phyloP scores from a whole-genome alignment of 139 green algal genomes.

The Closterium sp. region DNA sequence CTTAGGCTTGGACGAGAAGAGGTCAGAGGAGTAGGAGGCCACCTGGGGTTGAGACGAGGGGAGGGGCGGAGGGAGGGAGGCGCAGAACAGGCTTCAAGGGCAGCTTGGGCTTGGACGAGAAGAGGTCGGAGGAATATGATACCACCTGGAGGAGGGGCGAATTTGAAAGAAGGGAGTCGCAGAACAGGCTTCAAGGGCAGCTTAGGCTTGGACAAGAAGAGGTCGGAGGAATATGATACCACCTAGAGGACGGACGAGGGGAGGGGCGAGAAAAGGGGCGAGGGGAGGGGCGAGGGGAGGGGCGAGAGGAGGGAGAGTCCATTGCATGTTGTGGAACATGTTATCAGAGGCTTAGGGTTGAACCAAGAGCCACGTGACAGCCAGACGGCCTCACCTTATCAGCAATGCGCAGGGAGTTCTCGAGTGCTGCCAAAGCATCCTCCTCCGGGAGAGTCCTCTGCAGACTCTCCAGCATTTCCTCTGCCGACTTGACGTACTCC shows the following conservation, averaged over 20 bases:
- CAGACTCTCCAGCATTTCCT: neutral
- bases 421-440: no score
- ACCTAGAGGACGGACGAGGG: neutral
- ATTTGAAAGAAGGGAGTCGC: neutral
- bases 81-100: no score
- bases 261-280: no score
- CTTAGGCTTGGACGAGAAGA: neutral
- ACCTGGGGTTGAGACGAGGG: neutral
- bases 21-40: neutral
- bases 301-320: neutral
- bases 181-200: neutral
- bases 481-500: neutral
- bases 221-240: neutral
- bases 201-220: neutral
- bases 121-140: neutral
- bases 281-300: neutral
- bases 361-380: no score
- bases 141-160: neutral
- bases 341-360: no score
- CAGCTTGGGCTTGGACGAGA: neutral
- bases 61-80: neutral
- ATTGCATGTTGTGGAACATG: no score
- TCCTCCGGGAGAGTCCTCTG: no score
- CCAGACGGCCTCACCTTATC: no score
- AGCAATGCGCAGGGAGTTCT: no score